Percentiles rank a stretch among this genome's conserved stretches.
phyloP scores from a whole-genome alignment of 169 alveolate species.

The Amoebophrya sp. region DNA sequence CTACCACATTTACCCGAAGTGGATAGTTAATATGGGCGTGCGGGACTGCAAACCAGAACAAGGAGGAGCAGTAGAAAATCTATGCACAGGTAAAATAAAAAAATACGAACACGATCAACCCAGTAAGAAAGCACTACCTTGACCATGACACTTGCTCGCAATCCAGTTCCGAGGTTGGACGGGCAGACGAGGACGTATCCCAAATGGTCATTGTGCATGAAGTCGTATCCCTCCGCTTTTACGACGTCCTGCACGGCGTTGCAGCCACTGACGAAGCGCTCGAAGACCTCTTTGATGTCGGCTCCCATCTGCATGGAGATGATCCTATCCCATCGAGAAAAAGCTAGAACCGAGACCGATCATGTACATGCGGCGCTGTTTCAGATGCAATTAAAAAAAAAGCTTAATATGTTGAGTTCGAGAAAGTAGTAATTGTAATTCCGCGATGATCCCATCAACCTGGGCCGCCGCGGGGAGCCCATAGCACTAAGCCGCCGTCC shows the following conservation, averaged over 20 bases:
- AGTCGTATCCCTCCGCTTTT: constrained; percentile 40
- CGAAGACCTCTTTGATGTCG: constrained; percentile 53
- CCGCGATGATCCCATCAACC: neutral
- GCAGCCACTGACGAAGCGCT: constrained; percentile 48
- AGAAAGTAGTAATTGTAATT: neutral
- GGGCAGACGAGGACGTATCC: constrained; percentile 56
- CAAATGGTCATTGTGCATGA: constrained; percentile 43
- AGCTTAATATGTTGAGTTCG: no score
- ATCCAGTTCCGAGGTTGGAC: constrained; percentile 57
- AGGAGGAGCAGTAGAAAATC: no score
- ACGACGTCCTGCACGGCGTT: constrained; percentile 46
- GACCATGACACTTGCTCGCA: constrained; percentile 54
- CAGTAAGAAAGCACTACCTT: constrained; percentile 43
- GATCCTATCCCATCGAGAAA: neutral
- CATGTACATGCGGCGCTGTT: no score
- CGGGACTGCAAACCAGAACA: no score
- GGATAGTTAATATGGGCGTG: no score
- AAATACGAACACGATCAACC: no score
- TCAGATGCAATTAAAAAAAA: no score
- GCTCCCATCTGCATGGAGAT: constrained; percentile 55
- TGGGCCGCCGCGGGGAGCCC: neutral
- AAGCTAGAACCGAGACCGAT: neutral
- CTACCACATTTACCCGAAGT: no score
- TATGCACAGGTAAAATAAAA: no score
- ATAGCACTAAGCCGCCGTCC: neutral